These are phyloP conservation scores for Silene uniflora DNA, from an alignment of 148 eudicot species.

Conservation along the genomic window DNA sequence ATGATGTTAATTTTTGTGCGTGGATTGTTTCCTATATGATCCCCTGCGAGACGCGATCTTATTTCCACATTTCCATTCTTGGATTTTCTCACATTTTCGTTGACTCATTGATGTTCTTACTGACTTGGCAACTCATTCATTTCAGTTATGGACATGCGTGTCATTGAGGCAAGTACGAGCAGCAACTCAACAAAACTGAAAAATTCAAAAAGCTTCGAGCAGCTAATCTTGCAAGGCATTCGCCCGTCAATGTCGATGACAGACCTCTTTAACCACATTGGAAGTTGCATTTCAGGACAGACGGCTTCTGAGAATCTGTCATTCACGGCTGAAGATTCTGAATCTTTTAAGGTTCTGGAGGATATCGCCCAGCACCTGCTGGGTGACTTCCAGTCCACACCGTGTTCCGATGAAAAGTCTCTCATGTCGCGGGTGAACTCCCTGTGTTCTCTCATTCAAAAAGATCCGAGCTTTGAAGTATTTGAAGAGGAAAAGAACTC, in stretches of 20 bases:
- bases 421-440: conserved; percentile 82
- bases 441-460: conserved; percentile 55
- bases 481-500: conserved; percentile 19
- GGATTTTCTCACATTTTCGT: neutral
- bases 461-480: conserved; percentile 27
- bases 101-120: neutral
- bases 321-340: conserved; percentile 34
- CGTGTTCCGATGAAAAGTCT: conserved; percentile 58
- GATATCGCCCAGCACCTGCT: conserved; percentile 58
- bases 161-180: conserved; percentile 38
- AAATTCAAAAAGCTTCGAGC: conserved; percentile 37
- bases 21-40: too few species aligned
- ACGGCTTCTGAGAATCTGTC: conserved; percentile 36
- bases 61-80: too few species aligned
- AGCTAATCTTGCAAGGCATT: conserved; percentile 41
- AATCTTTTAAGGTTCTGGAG: conserved; percentile 51
- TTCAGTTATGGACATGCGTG: conserved; percentile 36
- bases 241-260: conserved; percentile 64
- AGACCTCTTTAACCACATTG: conserved; percentile 67
- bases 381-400: conserved; percentile 47
- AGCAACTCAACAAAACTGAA: conserved; percentile 13
- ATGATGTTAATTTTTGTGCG: too few species aligned
- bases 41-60: too few species aligned
- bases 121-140: neutral
- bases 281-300: conserved; percentile 31